Evolutionary conservation across 202 grass and related monocot genomes (phyloP).

Genomic region (Musa balbisiana): DNA sequence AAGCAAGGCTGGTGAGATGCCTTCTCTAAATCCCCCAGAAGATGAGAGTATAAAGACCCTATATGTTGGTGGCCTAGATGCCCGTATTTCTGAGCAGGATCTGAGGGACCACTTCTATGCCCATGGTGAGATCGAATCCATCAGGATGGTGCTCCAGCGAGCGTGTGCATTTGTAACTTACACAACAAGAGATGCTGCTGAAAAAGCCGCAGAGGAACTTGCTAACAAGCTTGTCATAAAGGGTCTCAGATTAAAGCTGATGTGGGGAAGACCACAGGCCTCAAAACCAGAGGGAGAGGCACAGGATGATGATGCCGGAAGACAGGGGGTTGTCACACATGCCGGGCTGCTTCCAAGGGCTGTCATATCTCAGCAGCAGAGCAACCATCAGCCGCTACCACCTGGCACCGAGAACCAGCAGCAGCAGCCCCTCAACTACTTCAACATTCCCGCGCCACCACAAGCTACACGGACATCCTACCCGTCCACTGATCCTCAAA

Average conservation of each 20-base stretch:
- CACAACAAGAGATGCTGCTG: constrained; percentile 85
- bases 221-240: constrained; percentile 96
- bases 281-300: constrained; percentile 39
- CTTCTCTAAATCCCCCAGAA: constrained; percentile 73
- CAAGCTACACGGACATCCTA: constrained; percentile 45
- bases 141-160: constrained; percentile 90
- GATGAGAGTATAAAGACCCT: constrained; percentile 92
- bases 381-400: constrained; percentile 48
- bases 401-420: constrained; percentile 46
- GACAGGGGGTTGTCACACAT: constrained; percentile 57
- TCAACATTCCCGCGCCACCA: constrained; percentile 82
- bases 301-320: constrained; percentile 42
- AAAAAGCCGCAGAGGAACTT: constrained; percentile 86
- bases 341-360: constrained; percentile 85
- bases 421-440: constrained; percentile 54
- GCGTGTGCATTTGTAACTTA: constrained; percentile 86
- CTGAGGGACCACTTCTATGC: constrained; percentile 90
- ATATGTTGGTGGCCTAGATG: constrained; percentile 85
- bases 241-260: constrained; percentile 84
- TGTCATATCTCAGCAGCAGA: constrained; percentile 89
- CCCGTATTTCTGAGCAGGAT: constrained; percentile 72
- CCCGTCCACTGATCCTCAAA: constrained; percentile 92
- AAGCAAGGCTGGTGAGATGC: constrained; percentile 98
- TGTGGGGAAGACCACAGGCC: constrained; percentile 91
- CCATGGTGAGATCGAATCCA: constrained; percentile 87